Evolutionary conservation across 768 basidiomycete genomes (phyloP).

Genomic region (Lactarius evosmus): DNA sequence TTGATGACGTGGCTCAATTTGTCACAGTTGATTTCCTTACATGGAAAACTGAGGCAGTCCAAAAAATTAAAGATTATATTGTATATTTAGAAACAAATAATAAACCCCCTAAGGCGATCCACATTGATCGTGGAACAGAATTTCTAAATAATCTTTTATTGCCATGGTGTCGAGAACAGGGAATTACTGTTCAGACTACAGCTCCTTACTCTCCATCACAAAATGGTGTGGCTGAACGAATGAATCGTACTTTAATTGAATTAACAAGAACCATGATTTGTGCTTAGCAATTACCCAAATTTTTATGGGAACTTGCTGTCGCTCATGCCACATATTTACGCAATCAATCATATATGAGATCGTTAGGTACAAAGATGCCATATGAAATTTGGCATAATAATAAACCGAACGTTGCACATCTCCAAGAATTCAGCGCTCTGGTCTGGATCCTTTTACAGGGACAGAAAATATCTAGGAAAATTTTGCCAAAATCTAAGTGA

Average conservation of each 20-base stretch:
- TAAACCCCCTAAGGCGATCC: background rate
- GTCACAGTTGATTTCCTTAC: background rate
- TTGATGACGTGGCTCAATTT: too few species aligned
- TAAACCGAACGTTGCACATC: background rate
- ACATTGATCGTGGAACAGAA: background rate
- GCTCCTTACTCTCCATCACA: background rate
- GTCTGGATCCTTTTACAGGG: background rate
- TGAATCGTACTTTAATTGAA: background rate
- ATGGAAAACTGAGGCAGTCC: too few species aligned
- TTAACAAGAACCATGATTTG: background rate
- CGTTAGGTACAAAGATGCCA: too few species aligned
- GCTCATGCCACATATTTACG: too few species aligned
- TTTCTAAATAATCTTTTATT: background rate
- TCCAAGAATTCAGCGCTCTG: background rate
- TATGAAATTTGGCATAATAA: background rate
- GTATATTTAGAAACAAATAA: background rate
- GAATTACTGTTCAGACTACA: background rate
- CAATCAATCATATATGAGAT: background rate
- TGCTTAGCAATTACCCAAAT: background rate
- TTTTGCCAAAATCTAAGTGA: background rate
- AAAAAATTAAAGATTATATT: background rate
- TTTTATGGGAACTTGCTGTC: background rate
- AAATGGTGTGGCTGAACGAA: background rate
- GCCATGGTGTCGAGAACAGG: background rate
- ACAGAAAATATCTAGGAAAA: background rate